A percentile compares a stretch with the other conserved stretches of the same genome.
These are phyloP conservation scores for Datura wrightii DNA, from an alignment of 257 asterid species.

Conservation along the genomic window DNA sequence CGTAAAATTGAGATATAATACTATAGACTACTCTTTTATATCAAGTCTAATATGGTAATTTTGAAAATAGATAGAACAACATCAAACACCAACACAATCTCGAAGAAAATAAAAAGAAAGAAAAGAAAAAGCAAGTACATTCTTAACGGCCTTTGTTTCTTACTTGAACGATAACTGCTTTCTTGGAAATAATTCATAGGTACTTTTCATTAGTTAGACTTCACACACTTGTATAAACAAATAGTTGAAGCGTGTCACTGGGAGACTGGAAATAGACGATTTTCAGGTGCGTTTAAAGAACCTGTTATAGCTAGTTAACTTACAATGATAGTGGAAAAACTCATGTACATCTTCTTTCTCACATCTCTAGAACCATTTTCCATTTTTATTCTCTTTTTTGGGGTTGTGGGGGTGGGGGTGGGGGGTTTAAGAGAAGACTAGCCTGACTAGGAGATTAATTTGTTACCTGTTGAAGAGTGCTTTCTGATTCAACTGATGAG, in stretches of 20 bases:
- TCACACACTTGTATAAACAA: not conserved
- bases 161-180: not conserved
- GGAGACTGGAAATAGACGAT: no score
- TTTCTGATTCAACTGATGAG: slow-evolving; percentile 21
- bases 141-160: not conserved
- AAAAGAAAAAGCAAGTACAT: not conserved
- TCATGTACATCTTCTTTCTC: not conserved
- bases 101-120: no score
- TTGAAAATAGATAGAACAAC: not conserved
- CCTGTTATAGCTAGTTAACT: not conserved
- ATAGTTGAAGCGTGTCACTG: not conserved
- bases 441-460: not conserved
- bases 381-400: not conserved
- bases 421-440: not conserved
- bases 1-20: not conserved
- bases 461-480: slow-evolving; percentile 42
- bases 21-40: not conserved
- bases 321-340: not conserved
- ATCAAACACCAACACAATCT: not conserved
- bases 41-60: not conserved
- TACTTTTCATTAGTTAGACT: not conserved
- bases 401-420: not conserved
- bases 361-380: not conserved
- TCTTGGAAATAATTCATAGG: not conserved
- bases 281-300: no score